These are phyloP conservation scores for Eucalyptus regnans DNA, from an alignment of 345 rosid genomes.

Conservation along the genomic window DNA sequence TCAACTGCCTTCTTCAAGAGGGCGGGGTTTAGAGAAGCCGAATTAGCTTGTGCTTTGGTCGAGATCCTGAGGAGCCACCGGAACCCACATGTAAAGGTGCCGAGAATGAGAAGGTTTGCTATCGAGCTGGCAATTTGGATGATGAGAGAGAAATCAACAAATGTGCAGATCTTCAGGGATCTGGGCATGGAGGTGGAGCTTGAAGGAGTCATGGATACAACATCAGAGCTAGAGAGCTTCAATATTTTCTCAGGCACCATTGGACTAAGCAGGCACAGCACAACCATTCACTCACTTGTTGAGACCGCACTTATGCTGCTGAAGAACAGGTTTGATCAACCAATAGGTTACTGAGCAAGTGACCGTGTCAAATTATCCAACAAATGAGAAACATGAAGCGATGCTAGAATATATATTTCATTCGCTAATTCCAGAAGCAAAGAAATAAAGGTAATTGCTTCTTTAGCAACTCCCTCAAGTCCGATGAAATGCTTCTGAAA, in stretches of 20 bases:
- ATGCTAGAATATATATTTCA: background rate
- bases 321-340: background rate
- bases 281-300: slow-evolving; percentile 49
- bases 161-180: slow-evolving; percentile 17
- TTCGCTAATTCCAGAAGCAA: background rate
- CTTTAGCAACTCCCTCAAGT: background rate
- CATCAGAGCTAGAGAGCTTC: slow-evolving; percentile 71
- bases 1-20: slow-evolving; percentile 11
- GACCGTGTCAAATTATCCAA: background rate
- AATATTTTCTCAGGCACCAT: slow-evolving; percentile 66
- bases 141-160: slow-evolving; percentile 41
- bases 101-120: slow-evolving; percentile 58
- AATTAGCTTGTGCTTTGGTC: slow-evolving; percentile 28
- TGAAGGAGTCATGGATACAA: slow-evolving; percentile 54
- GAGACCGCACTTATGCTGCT: slow-evolving; percentile 2
- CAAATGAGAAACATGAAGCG: background rate
- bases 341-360: background rate
- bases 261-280: slow-evolving; percentile 58
- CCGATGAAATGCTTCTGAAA: background rate
- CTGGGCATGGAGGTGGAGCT: slow-evolving; percentile 46
- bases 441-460: background rate
- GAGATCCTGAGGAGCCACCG: slow-evolving; percentile 33
- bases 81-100: slow-evolving; percentile 43
- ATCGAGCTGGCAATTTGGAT: slow-evolving; percentile 73
- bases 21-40: slow-evolving; percentile 28